These are phyloP conservation scores for Hordeum vulgare DNA, from an alignment of 176 grass and related monocot species.

Conservation along the genomic window DNA sequence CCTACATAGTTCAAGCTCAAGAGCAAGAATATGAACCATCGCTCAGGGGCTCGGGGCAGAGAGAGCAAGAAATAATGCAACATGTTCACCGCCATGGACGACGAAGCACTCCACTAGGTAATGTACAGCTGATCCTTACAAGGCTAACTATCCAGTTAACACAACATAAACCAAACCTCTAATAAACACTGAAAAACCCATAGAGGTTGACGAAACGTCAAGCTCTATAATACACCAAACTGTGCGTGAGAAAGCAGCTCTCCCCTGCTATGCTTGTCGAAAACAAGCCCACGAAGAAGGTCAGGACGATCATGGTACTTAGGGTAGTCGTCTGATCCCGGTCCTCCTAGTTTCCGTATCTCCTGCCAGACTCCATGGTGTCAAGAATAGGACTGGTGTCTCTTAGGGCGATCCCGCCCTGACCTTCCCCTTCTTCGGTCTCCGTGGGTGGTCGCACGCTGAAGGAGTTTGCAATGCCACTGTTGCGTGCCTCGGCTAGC, in stretches of 20 bases:
- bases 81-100: neutral
- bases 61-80: neutral
- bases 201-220: neutral
- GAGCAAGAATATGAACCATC: neutral
- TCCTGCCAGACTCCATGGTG: slow-evolving; percentile 41
- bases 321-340: neutral
- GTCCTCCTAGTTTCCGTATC: slow-evolving; percentile 9
- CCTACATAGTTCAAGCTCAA: neutral
- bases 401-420: slow-evolving; percentile 22
- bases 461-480: slow-evolving; percentile 38
- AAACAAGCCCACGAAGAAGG: neutral
- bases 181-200: neutral
- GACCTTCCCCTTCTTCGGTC: slow-evolving; percentile 32
- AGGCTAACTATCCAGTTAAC: neutral
- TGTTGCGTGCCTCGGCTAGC: slow-evolving; percentile 34
- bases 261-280: neutral
- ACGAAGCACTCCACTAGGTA: neutral
- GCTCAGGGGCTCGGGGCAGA: too few species aligned
- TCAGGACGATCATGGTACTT: neutral
- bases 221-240: slow-evolving; percentile 12
- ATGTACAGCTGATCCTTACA: neutral
- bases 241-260: neutral
- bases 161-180: neutral
- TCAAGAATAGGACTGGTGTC: slow-evolving; percentile 44
- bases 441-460: slow-evolving; percentile 36